A percentile compares a stretch with the other conserved stretches of the same genome.
These are phyloP conservation scores for Heterobasidion irregulare DNA, from an alignment of 1,284 basidiomycete species.

Conservation along the genomic window DNA sequence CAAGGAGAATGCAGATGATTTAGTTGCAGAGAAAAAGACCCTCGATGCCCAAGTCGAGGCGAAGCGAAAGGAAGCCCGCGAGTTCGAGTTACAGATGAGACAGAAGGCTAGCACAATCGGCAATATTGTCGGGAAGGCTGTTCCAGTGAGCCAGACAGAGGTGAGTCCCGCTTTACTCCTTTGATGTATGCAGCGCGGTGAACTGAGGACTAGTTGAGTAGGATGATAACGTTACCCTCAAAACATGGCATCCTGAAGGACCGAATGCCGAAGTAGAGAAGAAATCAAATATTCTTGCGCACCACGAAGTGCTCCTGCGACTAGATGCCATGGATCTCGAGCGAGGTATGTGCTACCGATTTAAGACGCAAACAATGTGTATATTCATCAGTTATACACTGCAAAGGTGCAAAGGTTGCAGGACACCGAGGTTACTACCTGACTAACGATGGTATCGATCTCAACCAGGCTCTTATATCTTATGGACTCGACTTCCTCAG, in stretches of 20 bases:
- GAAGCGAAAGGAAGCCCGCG: slow-evolving; percentile 69
- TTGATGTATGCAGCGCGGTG: neutral
- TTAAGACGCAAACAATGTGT: neutral
- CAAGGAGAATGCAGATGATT: slow-evolving; percentile 86
- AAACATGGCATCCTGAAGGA: slow-evolving; percentile 84
- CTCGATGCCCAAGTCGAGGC: slow-evolving; percentile 76
- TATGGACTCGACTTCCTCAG: slow-evolving; percentile 94
- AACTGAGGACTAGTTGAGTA: slow-evolving; percentile 20
- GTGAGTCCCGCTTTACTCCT: slow-evolving; percentile 35
- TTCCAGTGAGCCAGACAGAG: slow-evolving; percentile 85
- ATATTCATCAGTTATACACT: neutral
- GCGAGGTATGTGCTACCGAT: slow-evolving; percentile 48
- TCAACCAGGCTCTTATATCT: slow-evolving; percentile 94
- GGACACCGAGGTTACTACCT: slow-evolving; percentile 98
- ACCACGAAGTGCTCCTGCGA: slow-evolving; percentile 93
- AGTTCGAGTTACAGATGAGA: slow-evolving; percentile 75
- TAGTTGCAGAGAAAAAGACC: slow-evolving; percentile 73
- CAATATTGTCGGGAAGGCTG: slow-evolving; percentile 87
- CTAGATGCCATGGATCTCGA: slow-evolving; percentile 96
- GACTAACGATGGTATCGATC: slow-evolving; percentile 91
- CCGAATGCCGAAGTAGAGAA: slow-evolving; percentile 54
- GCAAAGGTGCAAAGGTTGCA: slow-evolving; percentile 77
- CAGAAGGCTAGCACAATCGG: slow-evolving; percentile 79
- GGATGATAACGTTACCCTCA: slow-evolving; percentile 85
- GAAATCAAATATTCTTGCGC: slow-evolving; percentile 78